Evolutionary conservation across 805 yeast genomes (phyloP), one percentile per base, ranked within the genome.

Genomic region (Saccharomycopsis vini): DNA sequence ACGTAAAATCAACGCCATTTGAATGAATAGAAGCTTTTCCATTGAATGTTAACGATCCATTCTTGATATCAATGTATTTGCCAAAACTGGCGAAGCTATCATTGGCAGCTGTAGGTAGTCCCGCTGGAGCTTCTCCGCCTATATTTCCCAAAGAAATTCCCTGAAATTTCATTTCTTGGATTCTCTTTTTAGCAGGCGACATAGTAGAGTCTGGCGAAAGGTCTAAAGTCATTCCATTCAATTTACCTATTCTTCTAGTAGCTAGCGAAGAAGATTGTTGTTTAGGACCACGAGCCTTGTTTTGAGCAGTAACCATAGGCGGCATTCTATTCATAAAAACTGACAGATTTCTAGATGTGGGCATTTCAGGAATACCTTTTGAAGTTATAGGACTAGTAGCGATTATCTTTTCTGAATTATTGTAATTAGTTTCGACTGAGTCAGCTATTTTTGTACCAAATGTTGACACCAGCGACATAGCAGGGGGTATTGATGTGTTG

Each of bases 21-120:
- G 97, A 81, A 55, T 89, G 92, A 39, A 92, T 64, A 1, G 95
- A 86, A 3, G 96, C 86, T 59, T 92, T 92, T 13, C 96, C 97
- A 1, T 89, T 81, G 61, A 92, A 92, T 56, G 86, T 89, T 46
- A 92, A 72, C 3, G 89, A 78, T 3, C 98, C 98, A 0, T 95
- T 82, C 57, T 87, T 85, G 53, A 90, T 81, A 62, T 92, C 97
- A 39, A 92, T 75, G 58, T 86, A 90, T 56, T 86, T 82, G 20
- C 94, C 76, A 60, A 84, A 92, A 57, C 81, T 79, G 9, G 89
- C 82, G 65, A 92, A 89, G 41, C 82, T 61, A 12, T 88, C 88
- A 40, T 68, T 29, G 26, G 18, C 29, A 10, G 13, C 33, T 26
- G 33, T 30, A 5, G 7, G 23, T 16, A 15, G 6, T 13, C 9